Evolutionary conservation across 2,329 filamentous ascomycete genomes (phyloP).

Genomic region (Monosporascus ibericus): DNA sequence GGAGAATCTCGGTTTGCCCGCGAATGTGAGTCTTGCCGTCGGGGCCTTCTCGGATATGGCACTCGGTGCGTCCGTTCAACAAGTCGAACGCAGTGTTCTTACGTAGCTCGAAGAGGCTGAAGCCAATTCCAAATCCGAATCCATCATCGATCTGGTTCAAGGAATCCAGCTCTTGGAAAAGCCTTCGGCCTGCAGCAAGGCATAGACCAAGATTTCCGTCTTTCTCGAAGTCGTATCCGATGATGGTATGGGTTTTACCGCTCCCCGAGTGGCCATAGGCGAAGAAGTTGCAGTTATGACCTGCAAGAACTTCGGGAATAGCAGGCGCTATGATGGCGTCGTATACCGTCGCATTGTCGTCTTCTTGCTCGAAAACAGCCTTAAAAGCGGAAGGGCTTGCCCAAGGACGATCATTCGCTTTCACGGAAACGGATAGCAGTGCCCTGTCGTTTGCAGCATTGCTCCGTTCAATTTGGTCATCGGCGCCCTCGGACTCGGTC

Average conservation of each 20-base stretch:
- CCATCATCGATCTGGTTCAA: constrained; percentile 15
- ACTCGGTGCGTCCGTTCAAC: constrained; percentile 30
- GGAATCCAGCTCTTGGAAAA: constrained; percentile 20
- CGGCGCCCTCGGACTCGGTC: too few species aligned
- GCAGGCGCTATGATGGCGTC: constrained; percentile 25
- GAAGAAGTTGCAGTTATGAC: constrained; percentile 34
- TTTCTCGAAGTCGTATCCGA: constrained; percentile 35
- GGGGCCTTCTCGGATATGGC: constrained; percentile 32
- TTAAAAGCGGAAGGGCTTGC: constrained; percentile 15
- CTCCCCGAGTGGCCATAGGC: constrained; percentile 35
- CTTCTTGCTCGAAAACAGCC: constrained; percentile 19
- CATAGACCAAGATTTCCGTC: constrained; percentile 29
- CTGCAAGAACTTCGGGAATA: constrained; percentile 26
- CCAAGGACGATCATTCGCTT: constrained; percentile 7
- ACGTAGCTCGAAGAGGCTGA: constrained; percentile 35
- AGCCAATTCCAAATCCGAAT: constrained; percentile 26
- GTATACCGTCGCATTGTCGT: constrained; percentile 19
- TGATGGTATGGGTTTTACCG: constrained; percentile 13
- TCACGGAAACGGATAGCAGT: too few species aligned
- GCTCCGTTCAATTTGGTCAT: too few species aligned
- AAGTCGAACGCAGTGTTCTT: constrained; percentile 36
- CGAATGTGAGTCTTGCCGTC: constrained; percentile 35
- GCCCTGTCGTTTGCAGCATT: too few species aligned
- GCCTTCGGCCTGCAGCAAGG: constrained; percentile 26
- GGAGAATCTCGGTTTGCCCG: constrained; percentile 33